A percentile compares a stretch with the other conserved stretches of the same genome.
phyloP scores from a whole-genome alignment of 2,329 filamentous ascomycete species.

The Botrytis fabae region DNA sequence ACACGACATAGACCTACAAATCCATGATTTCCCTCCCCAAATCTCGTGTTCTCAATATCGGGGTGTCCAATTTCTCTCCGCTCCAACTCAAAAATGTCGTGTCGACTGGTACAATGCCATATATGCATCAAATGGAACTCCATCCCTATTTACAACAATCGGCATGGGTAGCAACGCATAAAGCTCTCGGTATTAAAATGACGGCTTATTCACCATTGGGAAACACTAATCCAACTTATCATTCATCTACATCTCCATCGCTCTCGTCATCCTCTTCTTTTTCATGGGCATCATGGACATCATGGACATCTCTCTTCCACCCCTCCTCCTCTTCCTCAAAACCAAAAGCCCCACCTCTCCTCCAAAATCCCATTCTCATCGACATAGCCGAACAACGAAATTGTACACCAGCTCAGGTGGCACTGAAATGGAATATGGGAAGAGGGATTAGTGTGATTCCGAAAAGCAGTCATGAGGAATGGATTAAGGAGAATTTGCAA shows the following conservation, averaged over 20 bases:
- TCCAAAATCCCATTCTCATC: constrained; percentile 1
- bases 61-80: constrained; percentile 78
- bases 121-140: constrained; percentile 79
- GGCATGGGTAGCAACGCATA: constrained; percentile 33
- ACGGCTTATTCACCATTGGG: constrained; percentile 43
- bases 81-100: constrained; percentile 25
- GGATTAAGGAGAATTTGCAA: constrained; percentile 49
- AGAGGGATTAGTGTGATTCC: constrained; percentile 52
- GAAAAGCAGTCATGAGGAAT: constrained; percentile 48
- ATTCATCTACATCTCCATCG: neutral
- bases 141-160: constrained; percentile 72
- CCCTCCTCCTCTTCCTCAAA: neutral
- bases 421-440: constrained; percentile 51
- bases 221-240: constrained; percentile 48
- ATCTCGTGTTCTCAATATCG: constrained; percentile 74
- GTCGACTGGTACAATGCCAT: constrained; percentile 50
- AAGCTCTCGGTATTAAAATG: constrained; percentile 39
- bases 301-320: neutral
- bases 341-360: neutral
- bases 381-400: neutral
- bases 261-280: neutral
- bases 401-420: constrained; percentile 45
- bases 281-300: neutral
- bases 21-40: constrained; percentile 67
- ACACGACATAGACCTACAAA: constrained; percentile 71